Evolutionary conservation across 495 filamentous ascomycete genomes (phyloP).

Genomic region (Parachaetomium inaequale): DNA sequence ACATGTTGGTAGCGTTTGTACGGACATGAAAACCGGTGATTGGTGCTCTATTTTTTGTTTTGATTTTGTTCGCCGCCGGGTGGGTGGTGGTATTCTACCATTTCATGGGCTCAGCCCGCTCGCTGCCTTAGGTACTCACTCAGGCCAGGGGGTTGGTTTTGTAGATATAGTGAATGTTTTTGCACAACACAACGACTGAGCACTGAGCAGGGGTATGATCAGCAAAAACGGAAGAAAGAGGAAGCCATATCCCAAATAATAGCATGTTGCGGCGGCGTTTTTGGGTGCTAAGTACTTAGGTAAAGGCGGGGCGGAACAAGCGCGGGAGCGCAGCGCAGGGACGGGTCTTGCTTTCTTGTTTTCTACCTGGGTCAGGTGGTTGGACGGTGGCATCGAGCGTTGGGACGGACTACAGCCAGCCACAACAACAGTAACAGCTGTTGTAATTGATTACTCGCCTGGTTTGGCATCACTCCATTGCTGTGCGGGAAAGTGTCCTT

Average conservation of each 20-base stretch:
- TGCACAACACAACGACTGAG: background rate
- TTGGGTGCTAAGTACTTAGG: background rate
- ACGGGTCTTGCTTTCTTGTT: background rate
- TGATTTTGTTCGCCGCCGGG: background rate
- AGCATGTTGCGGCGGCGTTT: slow-evolving; percentile 13
- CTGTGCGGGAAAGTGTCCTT: too few relatives aligned
- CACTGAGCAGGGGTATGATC: background rate
- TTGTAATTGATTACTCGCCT: too few relatives aligned
- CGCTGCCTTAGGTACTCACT: too few relatives aligned
- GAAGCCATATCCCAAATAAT: background rate
- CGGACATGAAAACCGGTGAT: slow-evolving; percentile 7
- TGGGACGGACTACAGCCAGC: too few relatives aligned
- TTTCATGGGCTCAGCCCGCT: too few relatives aligned
- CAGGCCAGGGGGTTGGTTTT: background rate
- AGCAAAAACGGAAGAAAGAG: too few relatives aligned
- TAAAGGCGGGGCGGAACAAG: background rate
- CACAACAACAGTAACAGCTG: too few relatives aligned
- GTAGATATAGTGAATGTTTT: background rate
- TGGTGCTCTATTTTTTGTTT: background rate
- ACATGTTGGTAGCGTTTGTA: slow-evolving; percentile 44
- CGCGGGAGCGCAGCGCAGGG: background rate
- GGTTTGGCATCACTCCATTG: too few relatives aligned
- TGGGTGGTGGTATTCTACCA: background rate
- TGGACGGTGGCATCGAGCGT: too few relatives aligned
- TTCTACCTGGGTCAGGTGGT: too few relatives aligned